phyloP scores from a whole-genome alignment of 768 basidiomycete genomes.

The Leccinum ochraceum region DNA sequence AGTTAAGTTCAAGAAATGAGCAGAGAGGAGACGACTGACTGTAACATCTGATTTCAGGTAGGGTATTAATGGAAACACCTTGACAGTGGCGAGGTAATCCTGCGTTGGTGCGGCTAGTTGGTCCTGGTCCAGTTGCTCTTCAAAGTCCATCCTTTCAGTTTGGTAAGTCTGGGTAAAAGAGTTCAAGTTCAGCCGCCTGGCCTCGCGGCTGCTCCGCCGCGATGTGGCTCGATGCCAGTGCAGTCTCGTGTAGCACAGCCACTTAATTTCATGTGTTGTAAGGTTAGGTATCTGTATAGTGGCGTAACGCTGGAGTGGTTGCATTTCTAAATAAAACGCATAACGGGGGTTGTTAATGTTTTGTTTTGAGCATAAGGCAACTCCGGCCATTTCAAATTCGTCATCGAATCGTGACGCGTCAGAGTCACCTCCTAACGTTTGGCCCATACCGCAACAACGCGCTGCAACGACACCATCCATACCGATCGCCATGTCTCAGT shows the following conservation, averaged over 20 bases:
- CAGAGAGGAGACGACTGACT: conserved; percentile 45
- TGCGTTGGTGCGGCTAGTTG: conserved; percentile 53
- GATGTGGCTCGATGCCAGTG: too few relatives aligned
- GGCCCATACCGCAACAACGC: too few relatives aligned
- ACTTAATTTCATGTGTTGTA: not conserved
- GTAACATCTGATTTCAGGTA: conserved; percentile 67
- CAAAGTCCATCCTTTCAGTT: conserved; percentile 36
- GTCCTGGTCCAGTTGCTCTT: conserved; percentile 26
- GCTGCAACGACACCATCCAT: too few relatives aligned
- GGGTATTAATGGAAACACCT: conserved; percentile 81
- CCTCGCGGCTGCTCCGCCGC: conserved; percentile 1
- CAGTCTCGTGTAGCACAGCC: not conserved
- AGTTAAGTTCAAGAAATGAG: conserved; percentile 9
- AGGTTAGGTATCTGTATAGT: too few relatives aligned
- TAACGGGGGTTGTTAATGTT: too few relatives aligned
- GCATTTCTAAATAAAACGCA: too few relatives aligned
- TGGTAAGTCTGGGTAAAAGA: not conserved
- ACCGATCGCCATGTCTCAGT: too few relatives aligned
- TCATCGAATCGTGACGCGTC: too few relatives aligned
- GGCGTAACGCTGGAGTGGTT: too few relatives aligned
- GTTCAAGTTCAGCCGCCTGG: not conserved
- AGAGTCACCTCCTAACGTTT: too few relatives aligned
- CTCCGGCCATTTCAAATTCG: too few relatives aligned
- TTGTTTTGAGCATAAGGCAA: too few relatives aligned
- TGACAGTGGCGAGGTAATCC: conserved; percentile 59